A percentile compares a stretch with the other conserved stretches of the same genome.
Conservation (phyloP, 176 grass and related monocot genomes). For the Oryza punctata region DNA sequence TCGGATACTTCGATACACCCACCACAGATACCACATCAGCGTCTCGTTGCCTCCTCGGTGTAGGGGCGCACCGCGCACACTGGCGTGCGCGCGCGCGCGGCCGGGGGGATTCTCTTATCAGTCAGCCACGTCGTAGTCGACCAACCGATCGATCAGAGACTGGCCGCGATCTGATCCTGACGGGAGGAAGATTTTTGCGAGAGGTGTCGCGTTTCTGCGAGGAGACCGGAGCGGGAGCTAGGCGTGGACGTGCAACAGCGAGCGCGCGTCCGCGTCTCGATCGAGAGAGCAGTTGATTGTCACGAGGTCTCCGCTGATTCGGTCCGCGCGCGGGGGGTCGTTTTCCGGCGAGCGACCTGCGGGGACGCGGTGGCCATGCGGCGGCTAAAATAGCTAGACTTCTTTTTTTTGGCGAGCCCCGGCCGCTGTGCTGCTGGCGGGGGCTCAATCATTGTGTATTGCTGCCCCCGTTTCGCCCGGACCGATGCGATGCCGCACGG, state of each 20-base stretch:
- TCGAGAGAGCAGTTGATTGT: not conserved
- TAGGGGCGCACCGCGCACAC: not conserved
- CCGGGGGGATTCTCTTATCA: not conserved
- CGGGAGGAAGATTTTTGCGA: not conserved
- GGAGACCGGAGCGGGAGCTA: not conserved
- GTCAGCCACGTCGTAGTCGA: not conserved
- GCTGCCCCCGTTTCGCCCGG: not conserved
- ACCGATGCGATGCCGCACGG: not conserved
- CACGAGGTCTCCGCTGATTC: not conserved
- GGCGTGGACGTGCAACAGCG: not conserved
- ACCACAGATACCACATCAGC: not conserved
- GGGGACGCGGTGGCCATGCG: not conserved
- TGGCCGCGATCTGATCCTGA: not conserved
- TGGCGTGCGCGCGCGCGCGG: no score
- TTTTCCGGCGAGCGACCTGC: not conserved
- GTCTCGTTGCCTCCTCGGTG: not conserved
- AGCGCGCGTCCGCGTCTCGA: not conserved
- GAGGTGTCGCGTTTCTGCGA: not conserved
- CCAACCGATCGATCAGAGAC: not conserved
- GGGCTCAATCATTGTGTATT: not conserved
- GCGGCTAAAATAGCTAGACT: not conserved
- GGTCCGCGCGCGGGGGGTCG: not conserved
- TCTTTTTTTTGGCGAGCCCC: not conserved
- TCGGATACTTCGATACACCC: not conserved
- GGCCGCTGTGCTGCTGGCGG: not conserved